Conservation (phyloP, 2,329 filamentous ascomycete species). For the Aspergillus sp. region DNA sequence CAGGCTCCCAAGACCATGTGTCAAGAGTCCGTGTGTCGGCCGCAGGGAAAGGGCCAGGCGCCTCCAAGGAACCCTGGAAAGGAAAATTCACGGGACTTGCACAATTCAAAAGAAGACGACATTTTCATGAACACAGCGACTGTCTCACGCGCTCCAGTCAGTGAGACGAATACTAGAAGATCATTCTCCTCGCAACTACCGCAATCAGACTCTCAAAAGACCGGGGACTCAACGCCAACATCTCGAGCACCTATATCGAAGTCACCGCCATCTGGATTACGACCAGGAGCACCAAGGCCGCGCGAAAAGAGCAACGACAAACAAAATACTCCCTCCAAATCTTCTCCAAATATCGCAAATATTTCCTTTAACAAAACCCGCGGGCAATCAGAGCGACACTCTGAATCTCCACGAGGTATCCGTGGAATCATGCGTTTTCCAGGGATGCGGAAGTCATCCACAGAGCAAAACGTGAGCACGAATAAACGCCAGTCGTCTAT, state of each 20-base stretch:
- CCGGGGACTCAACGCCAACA: constrained; percentile 10
- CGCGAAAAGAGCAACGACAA: constrained; percentile 17
- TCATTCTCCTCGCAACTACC: constrained; percentile 8
- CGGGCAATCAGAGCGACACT: constrained; percentile 4
- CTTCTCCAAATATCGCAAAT: constrained; percentile 3
- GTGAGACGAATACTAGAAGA: constrained; percentile 15
- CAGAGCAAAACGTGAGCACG: constrained; percentile 18
- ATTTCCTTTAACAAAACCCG: constrained; percentile 10
- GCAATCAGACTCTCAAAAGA: neutral
- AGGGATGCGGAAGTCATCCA: constrained; percentile 21
- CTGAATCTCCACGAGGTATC: constrained; percentile 18
- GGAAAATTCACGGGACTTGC: constrained; percentile 15
- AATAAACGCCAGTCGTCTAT: neutral
- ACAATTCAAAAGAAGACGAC: constrained; percentile 21
- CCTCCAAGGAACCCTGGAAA: constrained; percentile 16
- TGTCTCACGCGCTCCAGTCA: constrained; percentile 36
- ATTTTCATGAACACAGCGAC: constrained; percentile 35
- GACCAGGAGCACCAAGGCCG: constrained; percentile 17
- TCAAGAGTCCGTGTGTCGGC: constrained; percentile 14
- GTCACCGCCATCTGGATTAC: constrained; percentile 20
- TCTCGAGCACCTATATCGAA: constrained; percentile 16
- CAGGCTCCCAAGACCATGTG: constrained; percentile 19
- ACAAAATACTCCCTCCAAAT: constrained; percentile 5
- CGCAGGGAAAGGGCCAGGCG: constrained; percentile 10
- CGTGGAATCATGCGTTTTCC: constrained; percentile 34